Evolutionary conservation across 495 filamentous ascomycete genomes (phyloP), one percentile per base, ranked within the genome.

Genomic region (Evansstolkia leycettana): DNA sequence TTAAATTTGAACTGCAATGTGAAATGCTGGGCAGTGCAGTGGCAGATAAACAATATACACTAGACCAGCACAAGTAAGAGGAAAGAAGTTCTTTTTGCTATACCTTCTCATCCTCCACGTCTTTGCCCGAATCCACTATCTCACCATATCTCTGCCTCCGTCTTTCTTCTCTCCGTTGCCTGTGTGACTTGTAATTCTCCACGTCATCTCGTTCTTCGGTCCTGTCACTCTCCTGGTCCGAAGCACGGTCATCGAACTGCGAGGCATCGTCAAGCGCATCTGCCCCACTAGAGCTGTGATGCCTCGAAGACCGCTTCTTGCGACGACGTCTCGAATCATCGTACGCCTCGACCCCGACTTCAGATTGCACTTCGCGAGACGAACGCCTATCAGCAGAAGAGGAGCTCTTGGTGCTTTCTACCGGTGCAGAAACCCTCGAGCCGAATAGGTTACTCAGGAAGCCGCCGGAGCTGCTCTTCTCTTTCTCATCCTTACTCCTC

Each of bases 31-130:
- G 37, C 31, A 42, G 37, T 31, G 39, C 37, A 47, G 41, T 40
- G 40, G 31, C 38, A 30, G 28, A 34, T 17, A 40, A 38, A 44
- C 40, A 37, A 33, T 33, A 38, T 17, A 17, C 14, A 33, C 3
- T 16, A 3, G 17, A n/a, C 5, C 5, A 19, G 6, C 5, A 15
- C 13, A 44, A 47, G 29, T 39, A 50, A 28, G 47, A 45, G 42
- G 49, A 48, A 47, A 45, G 41, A 51, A 49, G 54, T 42, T 36
- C 54, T 52, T 59, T 40, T 51, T 48, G 53, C 53, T 62, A 65
- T 67, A 67, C 63, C 63, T 67, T 67, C 53, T 57, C 56, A 50
- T 48, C 46, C 30, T 42, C 47, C 47, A 40, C 37, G 42, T 41
- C 26, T 45, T 50, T 37, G 15, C 55, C 55, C 17, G 48, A 55